Conservation (phyloP, 1,139 yeast species). For the Maudiozyma humilis region DNA sequence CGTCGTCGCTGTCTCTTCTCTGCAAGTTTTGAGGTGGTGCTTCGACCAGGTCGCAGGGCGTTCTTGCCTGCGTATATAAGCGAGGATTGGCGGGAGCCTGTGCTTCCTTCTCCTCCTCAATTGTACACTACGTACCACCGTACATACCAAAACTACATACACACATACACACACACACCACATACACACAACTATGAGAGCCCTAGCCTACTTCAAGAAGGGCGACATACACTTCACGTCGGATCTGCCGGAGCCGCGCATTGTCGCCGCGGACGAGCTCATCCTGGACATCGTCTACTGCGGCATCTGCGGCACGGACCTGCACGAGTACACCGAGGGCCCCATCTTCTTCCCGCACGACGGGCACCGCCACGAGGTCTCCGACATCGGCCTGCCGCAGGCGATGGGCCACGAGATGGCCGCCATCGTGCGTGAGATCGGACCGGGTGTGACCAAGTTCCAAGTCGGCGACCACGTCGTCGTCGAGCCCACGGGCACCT, state of each 20-base stretch:
- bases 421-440: slow-evolving; percentile 37
- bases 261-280: slow-evolving; percentile 41
- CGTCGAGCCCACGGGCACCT: slow-evolving; percentile 49
- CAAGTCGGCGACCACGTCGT: slow-evolving; percentile 41
- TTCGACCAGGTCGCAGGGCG: too few relatives aligned
- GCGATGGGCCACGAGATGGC: slow-evolving; percentile 57
- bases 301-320: slow-evolving; percentile 55
- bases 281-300: slow-evolving; percentile 44
- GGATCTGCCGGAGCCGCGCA: slow-evolving; percentile 39
- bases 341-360: slow-evolving; percentile 42
- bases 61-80: too few relatives aligned
- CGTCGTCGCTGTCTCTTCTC: too few relatives aligned
- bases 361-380: slow-evolving; percentile 29
- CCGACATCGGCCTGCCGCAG: slow-evolving; percentile 36
- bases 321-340: slow-evolving; percentile 47
- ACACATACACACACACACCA: slow-evolving; percentile 1
- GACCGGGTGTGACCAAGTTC: slow-evolving; percentile 29
- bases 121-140: neutral
- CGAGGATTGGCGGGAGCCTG: too few relatives aligned
- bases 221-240: slow-evolving; percentile 41
- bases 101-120: neutral
- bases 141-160: too few relatives aligned
- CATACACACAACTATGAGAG: slow-evolving; percentile 38
- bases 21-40: too few relatives aligned
- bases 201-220: slow-evolving; percentile 45